These are phyloP conservation scores for Gynochthodes officinalis DNA, from an alignment of 257 asterid genomes.

Conservation along the genomic window DNA sequence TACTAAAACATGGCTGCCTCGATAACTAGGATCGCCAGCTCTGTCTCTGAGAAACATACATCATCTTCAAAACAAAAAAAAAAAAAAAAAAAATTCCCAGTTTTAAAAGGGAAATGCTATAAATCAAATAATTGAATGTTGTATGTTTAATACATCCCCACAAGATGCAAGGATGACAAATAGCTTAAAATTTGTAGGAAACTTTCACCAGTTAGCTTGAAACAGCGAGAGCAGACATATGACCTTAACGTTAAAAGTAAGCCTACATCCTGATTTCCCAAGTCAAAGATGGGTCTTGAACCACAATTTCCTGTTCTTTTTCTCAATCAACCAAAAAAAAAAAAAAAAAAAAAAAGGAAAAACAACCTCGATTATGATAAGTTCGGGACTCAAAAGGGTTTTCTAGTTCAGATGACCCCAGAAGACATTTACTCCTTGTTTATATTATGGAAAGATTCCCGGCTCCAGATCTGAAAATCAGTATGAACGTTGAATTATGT, in stretches of 20 bases:
- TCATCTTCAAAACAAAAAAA: background rate
- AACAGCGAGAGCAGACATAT: background rate
- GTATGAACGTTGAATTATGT: background rate
- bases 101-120: background rate
- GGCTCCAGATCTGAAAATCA: background rate
- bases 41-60: background rate
- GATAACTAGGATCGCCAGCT: slow-evolving; percentile 3
- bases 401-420: background rate
- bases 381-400: background rate
- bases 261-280: background rate
- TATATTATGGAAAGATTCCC: background rate
- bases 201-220: background rate
- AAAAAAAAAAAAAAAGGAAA: no score
- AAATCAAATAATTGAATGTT: no score
- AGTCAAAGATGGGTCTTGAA: background rate
- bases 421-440: background rate
- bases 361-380: background rate
- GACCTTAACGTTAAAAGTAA: background rate
- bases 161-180: background rate
- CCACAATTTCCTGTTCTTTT: background rate
- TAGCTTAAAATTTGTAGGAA: background rate
- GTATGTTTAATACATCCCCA: background rate
- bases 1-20: background rate
- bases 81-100: no score
- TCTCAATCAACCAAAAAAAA: background rate